Conservation (phyloP, 305 asterid genomes). For the Solanum hybrid region DNA sequence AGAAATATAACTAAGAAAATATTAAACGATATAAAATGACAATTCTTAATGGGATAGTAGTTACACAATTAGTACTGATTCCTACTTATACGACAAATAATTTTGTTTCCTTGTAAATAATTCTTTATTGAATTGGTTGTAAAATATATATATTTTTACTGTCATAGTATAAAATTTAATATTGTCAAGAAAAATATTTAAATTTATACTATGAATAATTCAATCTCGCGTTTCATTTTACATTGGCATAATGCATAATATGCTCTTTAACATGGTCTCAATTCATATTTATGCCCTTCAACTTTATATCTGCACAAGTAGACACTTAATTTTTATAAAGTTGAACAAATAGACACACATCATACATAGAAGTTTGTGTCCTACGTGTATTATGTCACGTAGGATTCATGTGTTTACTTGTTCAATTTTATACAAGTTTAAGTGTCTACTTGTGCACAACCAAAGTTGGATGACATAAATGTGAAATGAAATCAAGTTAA, state of each 20-base stretch:
- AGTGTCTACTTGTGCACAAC: neutral
- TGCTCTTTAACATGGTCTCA: neutral
- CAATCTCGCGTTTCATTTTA: too few species aligned
- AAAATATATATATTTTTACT: too few species aligned
- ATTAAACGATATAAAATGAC: neutral
- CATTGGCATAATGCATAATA: neutral
- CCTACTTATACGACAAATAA: neutral
- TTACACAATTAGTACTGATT: neutral
- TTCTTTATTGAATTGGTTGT: neutral
- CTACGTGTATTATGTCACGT: neutral
- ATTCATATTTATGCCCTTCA: neutral
- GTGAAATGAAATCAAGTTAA: too few species aligned
- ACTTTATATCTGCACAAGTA: too few species aligned
- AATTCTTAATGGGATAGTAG: neutral
- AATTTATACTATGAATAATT: neutral
- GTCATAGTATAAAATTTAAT: neutral
- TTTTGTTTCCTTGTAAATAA: neutral
- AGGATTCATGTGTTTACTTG: neutral
- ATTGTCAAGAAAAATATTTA: neutral
- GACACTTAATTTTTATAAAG: neutral
- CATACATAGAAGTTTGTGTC: neutral
- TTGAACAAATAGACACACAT: neutral
- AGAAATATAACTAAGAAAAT: neutral
- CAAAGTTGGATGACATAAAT: too few species aligned
- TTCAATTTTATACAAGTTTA: neutral